Conservation (phyloP, 768 basidiomycete genomes). For the Leccinum subgranulosum region DNA sequence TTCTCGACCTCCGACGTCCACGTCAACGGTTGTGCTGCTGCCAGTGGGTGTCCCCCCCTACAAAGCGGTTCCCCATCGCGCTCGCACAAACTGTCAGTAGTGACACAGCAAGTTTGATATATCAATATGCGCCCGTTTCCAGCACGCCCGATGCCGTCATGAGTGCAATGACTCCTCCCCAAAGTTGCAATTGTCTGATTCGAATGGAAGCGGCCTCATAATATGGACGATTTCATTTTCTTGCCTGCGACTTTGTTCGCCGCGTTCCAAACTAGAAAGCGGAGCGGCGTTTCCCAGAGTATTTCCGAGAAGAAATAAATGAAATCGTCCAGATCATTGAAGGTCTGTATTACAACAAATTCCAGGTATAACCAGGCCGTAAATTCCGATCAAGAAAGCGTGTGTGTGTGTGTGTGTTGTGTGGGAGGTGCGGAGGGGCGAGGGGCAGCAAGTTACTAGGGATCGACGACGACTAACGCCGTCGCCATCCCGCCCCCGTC, state of each 20-base stretch:
- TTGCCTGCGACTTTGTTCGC: neutral
- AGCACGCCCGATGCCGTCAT: neutral
- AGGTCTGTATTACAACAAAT: conserved; percentile 35
- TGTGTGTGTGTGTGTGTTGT: neutral
- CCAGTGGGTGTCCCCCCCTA: neutral
- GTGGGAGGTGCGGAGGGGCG: neutral
- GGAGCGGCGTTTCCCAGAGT: neutral
- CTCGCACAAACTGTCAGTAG: neutral
- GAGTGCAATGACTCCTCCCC: neutral
- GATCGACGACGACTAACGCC: conserved; percentile 8
- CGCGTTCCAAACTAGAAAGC: neutral
- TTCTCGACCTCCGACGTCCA: neutral
- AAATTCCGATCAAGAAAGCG: conserved; percentile 27
- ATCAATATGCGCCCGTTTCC: neutral
- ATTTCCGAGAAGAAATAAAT: neutral
- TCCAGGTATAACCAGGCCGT: conserved; percentile 33
- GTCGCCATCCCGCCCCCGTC: conserved; percentile 2
- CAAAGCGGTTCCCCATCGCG: conserved; percentile 10
- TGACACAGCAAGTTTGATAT: neutral
- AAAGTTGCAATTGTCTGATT: neutral
- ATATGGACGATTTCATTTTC: conserved; percentile 11
- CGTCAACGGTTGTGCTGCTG: neutral
- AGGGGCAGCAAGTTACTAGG: neutral
- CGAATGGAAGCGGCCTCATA: conserved; percentile 16
- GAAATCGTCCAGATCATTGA: conserved; percentile 22